Evolutionary conservation across 768 basidiomycete species (phyloP).

Genomic region (Termitomyces sp.): DNA sequence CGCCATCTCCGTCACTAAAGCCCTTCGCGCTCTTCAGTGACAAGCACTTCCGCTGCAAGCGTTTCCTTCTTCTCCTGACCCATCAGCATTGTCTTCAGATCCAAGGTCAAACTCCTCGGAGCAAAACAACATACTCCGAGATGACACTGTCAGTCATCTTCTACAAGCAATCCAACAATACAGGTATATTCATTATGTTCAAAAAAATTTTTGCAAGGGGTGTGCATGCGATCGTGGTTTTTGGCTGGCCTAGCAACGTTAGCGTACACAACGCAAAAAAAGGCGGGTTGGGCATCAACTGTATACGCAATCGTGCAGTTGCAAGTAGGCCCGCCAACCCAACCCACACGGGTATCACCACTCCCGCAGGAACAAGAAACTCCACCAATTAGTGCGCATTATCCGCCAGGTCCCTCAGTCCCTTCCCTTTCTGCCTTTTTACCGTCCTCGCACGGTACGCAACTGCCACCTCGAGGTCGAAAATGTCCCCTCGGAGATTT

Average conservation of each 20-base stretch:
- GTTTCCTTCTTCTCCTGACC: conserved; percentile 65
- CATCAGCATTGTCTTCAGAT: conserved; percentile 60
- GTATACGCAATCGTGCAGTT: conserved; percentile 60
- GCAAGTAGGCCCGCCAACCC: conserved; percentile 66
- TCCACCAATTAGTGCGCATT: conserved; percentile 68
- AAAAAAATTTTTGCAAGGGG: conserved; percentile 62
- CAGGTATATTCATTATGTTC: conserved; percentile 77
- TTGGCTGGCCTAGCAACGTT: conserved; percentile 72
- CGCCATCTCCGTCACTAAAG: conserved; percentile 39
- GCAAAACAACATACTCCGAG: conserved; percentile 63
- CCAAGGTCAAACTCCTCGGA: conserved; percentile 67
- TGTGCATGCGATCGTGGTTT: conserved; percentile 59
- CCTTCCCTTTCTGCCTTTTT: conserved; percentile 32
- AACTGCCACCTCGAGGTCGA: conserved; percentile 68
- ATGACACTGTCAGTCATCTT: conserved; percentile 61
- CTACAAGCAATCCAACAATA: conserved; percentile 66
- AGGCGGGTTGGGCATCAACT: conserved; percentile 70
- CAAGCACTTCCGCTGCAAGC: conserved; percentile 60
- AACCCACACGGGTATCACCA: conserved; percentile 65
- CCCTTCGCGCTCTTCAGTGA: conserved; percentile 62
- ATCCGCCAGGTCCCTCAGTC: conserved; percentile 40
- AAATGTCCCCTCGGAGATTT: conserved; percentile 40
- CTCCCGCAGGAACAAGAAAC: conserved; percentile 51
- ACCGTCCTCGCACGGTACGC: conserved; percentile 57
- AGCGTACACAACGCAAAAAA: conserved; percentile 48